Base-by-base conservation (phyloP, 2,329 filamentous ascomycete species). In the Claviceps fusiformis region DNA sequence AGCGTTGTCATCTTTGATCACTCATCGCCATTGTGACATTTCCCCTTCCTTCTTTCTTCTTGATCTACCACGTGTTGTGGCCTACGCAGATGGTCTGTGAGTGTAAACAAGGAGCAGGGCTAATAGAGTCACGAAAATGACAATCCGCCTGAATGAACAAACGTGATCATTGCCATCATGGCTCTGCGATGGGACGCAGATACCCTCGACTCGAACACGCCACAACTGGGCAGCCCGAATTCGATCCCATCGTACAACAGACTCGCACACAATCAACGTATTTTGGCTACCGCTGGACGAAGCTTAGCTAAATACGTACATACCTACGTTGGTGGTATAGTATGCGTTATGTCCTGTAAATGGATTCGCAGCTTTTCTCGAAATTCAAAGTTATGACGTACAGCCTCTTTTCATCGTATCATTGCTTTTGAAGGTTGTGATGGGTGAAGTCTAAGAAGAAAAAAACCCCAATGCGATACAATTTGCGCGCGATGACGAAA, bases 1-100 rank as follows among this genome's bases (percentile, higher is more conserved):
- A 56, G 48, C 55, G 45, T 54, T 60, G 24, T 46, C 52, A 33
- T 13, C 33, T 2, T 7, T 24, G n/a, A 9, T 41, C 44, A 9
- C 48, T 10, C n/a, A 19, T 35, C 10, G 31, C 19, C 27, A 27
- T 45, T 17, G 54, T 50, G 39, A 47, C 37, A 48, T 48, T 4
- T 47, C 27, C 39, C 17, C 15, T 17, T 45, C 17, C 29, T 44
- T 17, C 24, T 24, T 24, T 24, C 27, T 15, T 33, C n/a, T 15
- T 44, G 7, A 9, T 39, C n/a, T 1, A 15, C 35, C 39, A 5
- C 15, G 10, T 24, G 29, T 44, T 17, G 24, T 47, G n/a, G 50
- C 15, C 19, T 33, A 29, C 13, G 2, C 39, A 33, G 39, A 13
- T 24, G 35, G 11, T 43, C 15, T 15, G 37, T 19, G 15, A 7